Evolutionary conservation across 768 basidiomycete species (phyloP).

Genomic region (Termitomyces sp.): DNA sequence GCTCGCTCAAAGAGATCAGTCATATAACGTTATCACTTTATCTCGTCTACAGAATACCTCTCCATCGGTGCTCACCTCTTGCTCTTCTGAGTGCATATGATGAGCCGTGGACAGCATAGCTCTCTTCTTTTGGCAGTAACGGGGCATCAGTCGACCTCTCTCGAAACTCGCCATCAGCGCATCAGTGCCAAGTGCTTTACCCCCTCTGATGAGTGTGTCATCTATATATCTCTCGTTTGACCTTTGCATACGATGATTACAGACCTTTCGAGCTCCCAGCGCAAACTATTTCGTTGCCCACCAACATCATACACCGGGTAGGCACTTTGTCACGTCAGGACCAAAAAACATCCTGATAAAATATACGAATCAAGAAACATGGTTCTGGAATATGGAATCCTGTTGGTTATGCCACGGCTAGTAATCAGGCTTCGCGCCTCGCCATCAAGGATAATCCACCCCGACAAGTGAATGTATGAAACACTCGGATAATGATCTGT

Average conservation of each 20-base stretch:
- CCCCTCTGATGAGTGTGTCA: conserved; percentile 5
- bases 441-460: not conserved
- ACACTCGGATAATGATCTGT: not conserved
- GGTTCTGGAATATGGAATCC: conserved; percentile 2
- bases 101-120: not conserved
- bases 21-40: not conserved
- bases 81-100: not conserved
- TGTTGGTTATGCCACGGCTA: conserved; percentile 4
- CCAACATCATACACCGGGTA: not conserved
- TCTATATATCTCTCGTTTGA: not conserved
- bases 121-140: not conserved
- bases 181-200: conserved; percentile 5
- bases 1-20: not conserved
- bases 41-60: not conserved
- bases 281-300: not conserved
- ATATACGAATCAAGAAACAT: not conserved
- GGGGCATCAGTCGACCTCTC: not conserved
- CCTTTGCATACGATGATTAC: not conserved
- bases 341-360: not conserved
- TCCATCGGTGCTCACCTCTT: not conserved
- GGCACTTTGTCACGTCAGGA: not conserved
- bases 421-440: conserved; percentile 5
- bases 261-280: not conserved
- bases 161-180: conserved; percentile 1
- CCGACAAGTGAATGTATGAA: not conserved